Conservation (phyloP, 2,329 filamentous ascomycete species). For the Rhynchosporium agropyri region DNA sequence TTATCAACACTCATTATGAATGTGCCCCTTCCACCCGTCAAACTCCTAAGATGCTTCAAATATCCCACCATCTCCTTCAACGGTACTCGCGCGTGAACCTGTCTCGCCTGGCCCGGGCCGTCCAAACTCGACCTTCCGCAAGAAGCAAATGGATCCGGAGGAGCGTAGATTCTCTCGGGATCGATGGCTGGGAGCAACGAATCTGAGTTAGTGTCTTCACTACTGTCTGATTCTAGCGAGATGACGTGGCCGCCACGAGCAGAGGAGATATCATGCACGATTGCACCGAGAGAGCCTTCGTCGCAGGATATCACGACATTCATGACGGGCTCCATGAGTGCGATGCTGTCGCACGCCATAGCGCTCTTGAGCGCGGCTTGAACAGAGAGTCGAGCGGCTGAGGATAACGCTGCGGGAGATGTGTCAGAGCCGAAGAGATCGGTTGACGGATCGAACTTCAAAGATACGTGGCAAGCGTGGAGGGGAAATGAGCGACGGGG, state of each 20-base stretch:
- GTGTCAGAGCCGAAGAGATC: conserved; percentile 70
- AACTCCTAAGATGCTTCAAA: conserved; percentile 80
- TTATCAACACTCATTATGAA: conserved; percentile 75
- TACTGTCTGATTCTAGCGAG: conserved; percentile 57
- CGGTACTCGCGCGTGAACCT: conserved; percentile 84
- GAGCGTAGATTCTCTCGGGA: conserved; percentile 76
- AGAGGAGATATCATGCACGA: conserved; percentile 80
- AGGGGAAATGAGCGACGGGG: conserved; percentile 80
- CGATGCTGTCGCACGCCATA: conserved; percentile 56
- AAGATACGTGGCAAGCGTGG: conserved; percentile 70
- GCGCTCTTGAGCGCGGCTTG: conserved; percentile 68
- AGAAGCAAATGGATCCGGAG: conserved; percentile 78
- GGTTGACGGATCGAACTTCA: conserved; percentile 66
- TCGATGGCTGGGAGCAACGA: conserved; percentile 56
- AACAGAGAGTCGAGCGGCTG: conserved; percentile 68
- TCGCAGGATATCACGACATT: conserved; percentile 83
- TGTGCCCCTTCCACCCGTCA: conserved; percentile 82
- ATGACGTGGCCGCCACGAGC: conserved; percentile 74
- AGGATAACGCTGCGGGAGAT: conserved; percentile 68
- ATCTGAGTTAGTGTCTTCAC: conserved; percentile 28
- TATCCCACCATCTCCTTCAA: conserved; percentile 98
- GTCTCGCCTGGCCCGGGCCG: conserved; percentile 53
- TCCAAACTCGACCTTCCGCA: conserved; percentile 51
- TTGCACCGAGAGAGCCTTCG: conserved; percentile 75
- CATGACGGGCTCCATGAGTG: conserved; percentile 93